Base-by-base conservation (phyloP, 495 filamentous ascomycete species). In the Talaromyces liani region DNA sequence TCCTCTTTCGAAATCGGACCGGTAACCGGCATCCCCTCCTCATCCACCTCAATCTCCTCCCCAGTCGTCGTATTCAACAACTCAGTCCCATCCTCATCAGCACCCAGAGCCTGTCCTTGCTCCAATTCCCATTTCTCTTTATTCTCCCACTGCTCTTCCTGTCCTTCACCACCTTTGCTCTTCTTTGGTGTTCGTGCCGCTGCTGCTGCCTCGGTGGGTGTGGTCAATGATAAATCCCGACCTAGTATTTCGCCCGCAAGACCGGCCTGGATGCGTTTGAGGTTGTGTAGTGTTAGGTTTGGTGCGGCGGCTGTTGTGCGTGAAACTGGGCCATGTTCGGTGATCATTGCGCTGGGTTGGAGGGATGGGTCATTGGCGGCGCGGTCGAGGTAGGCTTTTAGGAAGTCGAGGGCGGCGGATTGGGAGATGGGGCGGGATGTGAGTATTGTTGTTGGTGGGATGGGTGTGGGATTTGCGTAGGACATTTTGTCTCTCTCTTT, bases 241-340 rank as follows among this genome's bases (percentile, higher is more conserved):
- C 73, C 82, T 33, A 87, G 65, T 24, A 79, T 75, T 68, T 88
- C 84, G 6, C 87, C 87, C 0, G 80, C 73, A 18, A 88, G 72
- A 16, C 88, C 88, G 0, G 84, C 84, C 70, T 88, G 84, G 9
- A 90, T 83, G 22, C 88, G 82, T 69, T 83, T 79, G 57, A 91
- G 70, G 67, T 88, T 87, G 69, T 88, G 85, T 51, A 91, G 73
- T 20, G 82, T 81, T 16, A 90, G 68, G 25, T 84, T 82, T 1
- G 80, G 79, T 22, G 75, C 80, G 1, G 81, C 75, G 49, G 84
- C 84, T 10, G 81, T 80, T 27, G 78, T 80, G 58, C 77, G 75
- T 20, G 82, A 78, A 53, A 81, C 73, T 29, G 85, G 84, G 3
- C 87, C 88, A 47, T 80, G 76, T 63, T 86, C 79, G 55, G 78